These are phyloP conservation scores for Pythium apleroticum DNA, from an alignment of 352 stramenopile genomes.

Conservation along the genomic window DNA sequence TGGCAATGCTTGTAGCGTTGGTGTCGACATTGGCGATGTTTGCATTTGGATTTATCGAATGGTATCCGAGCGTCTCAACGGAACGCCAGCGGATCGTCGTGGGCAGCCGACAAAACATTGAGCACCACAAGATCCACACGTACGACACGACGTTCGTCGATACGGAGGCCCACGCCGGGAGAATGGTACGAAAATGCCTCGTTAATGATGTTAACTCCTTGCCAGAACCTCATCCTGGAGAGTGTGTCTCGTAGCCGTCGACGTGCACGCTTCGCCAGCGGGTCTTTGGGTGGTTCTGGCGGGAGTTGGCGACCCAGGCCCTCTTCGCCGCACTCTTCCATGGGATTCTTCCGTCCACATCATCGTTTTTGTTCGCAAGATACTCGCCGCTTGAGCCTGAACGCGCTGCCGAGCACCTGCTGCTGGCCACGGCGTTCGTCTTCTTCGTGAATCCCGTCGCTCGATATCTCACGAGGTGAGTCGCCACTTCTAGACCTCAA, in stretches of 20 bases:
- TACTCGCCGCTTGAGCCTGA: slow-evolving; percentile 41
- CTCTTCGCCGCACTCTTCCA: slow-evolving; percentile 61
- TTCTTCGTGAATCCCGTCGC: slow-evolving; percentile 55
- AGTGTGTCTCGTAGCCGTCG: slow-evolving; percentile 8
- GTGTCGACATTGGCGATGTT: slow-evolving; percentile 11
- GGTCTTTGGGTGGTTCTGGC: slow-evolving; percentile 37
- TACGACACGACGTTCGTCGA: slow-evolving; percentile 24
- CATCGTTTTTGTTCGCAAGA: slow-evolving; percentile 67
- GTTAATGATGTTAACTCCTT: neutral
- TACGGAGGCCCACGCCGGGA: neutral
- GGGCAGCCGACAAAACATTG: neutral
- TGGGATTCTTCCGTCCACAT: slow-evolving; percentile 58
- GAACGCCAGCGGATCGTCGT: slow-evolving; percentile 12
- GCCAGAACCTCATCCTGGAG: neutral
- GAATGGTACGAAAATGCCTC: neutral
- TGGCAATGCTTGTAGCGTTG: neutral
- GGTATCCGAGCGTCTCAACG: slow-evolving; percentile 26
- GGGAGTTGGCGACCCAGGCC: slow-evolving; percentile 50
- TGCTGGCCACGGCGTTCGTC: slow-evolving; percentile 42
- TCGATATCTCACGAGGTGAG: slow-evolving; percentile 40
- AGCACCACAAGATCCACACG: slow-evolving; percentile 21
- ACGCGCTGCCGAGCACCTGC: slow-evolving; percentile 47
- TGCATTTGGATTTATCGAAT: slow-evolving; percentile 56
- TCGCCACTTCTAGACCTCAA: too few relatives aligned
- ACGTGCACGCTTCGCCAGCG: slow-evolving; percentile 25